These are phyloP conservation scores for Talaromyces borbonicus DNA, from an alignment of 495 filamentous ascomycete genomes.

Conservation along the genomic window DNA sequence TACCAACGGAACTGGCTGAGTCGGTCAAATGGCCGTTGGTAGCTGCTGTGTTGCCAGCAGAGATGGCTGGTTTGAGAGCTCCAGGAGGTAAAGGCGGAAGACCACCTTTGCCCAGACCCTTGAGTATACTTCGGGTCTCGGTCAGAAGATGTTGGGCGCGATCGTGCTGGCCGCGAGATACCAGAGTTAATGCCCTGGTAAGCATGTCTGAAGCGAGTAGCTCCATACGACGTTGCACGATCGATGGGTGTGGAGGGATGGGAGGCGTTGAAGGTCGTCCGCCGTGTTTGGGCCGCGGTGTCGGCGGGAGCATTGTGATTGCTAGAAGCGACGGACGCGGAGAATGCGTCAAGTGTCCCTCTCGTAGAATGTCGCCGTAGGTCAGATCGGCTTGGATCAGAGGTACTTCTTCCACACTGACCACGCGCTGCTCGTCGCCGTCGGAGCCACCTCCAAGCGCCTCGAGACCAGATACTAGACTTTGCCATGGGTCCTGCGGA, in stretches of 20 bases:
- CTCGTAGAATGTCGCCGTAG: slow-evolving; percentile 89
- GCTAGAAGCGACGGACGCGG: slow-evolving; percentile 87
- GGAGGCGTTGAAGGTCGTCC: slow-evolving; percentile 62
- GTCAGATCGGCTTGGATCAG: slow-evolving; percentile 90
- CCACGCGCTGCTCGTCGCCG: slow-evolving; percentile 69
- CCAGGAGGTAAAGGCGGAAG: slow-evolving; percentile 77
- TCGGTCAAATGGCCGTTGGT: slow-evolving; percentile 9
- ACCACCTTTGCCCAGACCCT: slow-evolving; percentile 89
- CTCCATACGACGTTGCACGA: slow-evolving; percentile 97
- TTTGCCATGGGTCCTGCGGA: slow-evolving; percentile 94
- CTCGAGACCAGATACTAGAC: slow-evolving; percentile 89
- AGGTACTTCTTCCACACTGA: slow-evolving; percentile 90
- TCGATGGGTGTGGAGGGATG: slow-evolving; percentile 89
- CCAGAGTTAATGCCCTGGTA: slow-evolving; percentile 81
- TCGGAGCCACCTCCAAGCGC: slow-evolving; percentile 88
- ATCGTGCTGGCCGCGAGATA: slow-evolving; percentile 85
- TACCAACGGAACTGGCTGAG: slow-evolving; percentile 15
- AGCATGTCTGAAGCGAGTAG: slow-evolving; percentile 97
- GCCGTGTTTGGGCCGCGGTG: slow-evolving; percentile 48
- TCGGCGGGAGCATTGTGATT: slow-evolving; percentile 92
- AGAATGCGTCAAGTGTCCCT: slow-evolving; percentile 78
- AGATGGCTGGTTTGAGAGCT: slow-evolving; percentile 19
- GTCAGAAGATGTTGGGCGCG: slow-evolving; percentile 82
- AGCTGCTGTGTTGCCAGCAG: slow-evolving; percentile 28
- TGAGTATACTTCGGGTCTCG: slow-evolving; percentile 91